Conservation (phyloP, 495 filamentous ascomycete species). For the Chaetomium cochliodes region DNA sequence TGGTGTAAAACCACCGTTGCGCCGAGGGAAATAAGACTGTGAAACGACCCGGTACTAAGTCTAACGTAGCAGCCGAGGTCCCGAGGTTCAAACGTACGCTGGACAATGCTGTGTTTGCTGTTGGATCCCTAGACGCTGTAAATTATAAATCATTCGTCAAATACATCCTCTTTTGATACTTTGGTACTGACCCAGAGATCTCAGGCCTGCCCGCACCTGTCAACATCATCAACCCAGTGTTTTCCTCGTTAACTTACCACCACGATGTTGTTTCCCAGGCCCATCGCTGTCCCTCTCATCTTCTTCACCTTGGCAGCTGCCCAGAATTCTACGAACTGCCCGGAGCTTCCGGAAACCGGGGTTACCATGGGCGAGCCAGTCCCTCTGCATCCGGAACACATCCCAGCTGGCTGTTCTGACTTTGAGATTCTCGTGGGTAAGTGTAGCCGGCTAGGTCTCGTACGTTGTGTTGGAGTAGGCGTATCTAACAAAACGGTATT, state of each 20-base stretch:
- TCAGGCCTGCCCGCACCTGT: background rate
- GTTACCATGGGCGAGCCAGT: conserved; percentile 7
- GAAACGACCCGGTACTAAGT: background rate
- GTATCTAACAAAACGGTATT: background rate
- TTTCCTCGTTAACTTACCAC: background rate
- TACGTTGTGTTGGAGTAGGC: background rate
- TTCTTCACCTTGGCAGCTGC: background rate
- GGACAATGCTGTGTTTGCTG: background rate
- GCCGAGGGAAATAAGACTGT: no score
- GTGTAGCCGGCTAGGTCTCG: background rate
- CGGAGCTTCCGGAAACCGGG: background rate
- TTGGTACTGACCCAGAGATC: background rate
- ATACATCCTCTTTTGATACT: background rate
- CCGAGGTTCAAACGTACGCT: background rate
- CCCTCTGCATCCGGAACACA: conserved; percentile 13
- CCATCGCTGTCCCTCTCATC: background rate
- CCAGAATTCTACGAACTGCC: background rate
- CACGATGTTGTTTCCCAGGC: conserved; percentile 2
- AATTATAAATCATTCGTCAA: background rate
- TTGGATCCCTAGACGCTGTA: no score
- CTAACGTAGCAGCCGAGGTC: conserved; percentile 1
- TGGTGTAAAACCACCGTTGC: background rate
- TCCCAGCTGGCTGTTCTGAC: conserved; percentile 9
- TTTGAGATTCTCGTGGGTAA: conserved; percentile 15
- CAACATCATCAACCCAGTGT: background rate